Evolutionary conservation across 495 filamentous ascomycete genomes (phyloP).

Genomic region (Penicillium canariense): DNA sequence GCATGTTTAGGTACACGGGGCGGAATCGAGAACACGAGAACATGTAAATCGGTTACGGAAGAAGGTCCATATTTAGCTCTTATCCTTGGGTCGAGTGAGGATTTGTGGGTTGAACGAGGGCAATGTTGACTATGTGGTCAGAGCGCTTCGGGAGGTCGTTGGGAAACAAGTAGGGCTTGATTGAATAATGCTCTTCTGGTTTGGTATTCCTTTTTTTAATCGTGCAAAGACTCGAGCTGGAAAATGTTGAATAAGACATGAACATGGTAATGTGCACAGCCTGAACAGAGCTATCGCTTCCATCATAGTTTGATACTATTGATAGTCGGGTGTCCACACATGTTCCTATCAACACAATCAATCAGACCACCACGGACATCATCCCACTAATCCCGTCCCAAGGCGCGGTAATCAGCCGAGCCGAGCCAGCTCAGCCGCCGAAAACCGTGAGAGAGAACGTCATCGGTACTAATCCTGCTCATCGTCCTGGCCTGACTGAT

Average conservation of each 20-base stretch:
- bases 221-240: background rate
- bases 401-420: background rate
- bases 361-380: background rate
- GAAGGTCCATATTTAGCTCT: background rate
- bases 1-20: constrained; percentile 7
- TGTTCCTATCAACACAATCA: background rate
- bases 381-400: background rate
- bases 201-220: too few relatives aligned
- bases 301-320: background rate
- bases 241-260: too few relatives aligned
- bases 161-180: background rate
- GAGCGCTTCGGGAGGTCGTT: background rate
- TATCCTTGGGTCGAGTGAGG: background rate
- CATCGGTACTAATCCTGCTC: background rate
- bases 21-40: background rate
- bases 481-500: background rate
- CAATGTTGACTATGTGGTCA: background rate
- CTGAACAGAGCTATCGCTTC: background rate
- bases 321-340: constrained; percentile 2
- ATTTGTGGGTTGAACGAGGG: background rate
- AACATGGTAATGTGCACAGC: background rate
- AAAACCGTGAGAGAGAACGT: constrained; percentile 1
- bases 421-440: constrained; percentile 13
- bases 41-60: background rate
- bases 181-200: background rate